Evolutionary conservation across 2,329 filamentous ascomycete genomes (phyloP), one percentile per base, ranked within the genome.

Genomic region (Zarea fungicola): DNA sequence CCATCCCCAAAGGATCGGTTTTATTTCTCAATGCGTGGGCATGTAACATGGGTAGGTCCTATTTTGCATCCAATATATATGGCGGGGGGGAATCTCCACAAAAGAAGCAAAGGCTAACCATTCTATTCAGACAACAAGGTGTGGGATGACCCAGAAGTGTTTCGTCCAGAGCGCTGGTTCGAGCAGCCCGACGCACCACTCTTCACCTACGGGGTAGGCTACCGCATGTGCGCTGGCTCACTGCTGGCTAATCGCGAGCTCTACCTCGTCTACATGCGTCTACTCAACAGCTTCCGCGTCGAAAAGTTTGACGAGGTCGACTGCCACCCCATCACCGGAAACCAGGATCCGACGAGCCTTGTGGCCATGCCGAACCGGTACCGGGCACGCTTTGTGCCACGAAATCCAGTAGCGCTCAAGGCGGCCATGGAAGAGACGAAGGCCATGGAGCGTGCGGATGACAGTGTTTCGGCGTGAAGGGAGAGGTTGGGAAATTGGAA

Each of bases 21-120:
- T 72, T 84, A 29, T 85, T 84, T 60, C 65, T 85, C 22, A 86
- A 85, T 50, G 78, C 80, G 0, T 85, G 81, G 81, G 81, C 81
- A 3, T 85, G 82, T 57, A 85, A 85, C 53, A 83, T 83, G 78
- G 80, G 79, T 80, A 65, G 58, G 71, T 62, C 6, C 14, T 16
- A n/a, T n/a, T n/a, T n/a, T n/a, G n/a, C n/a, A n/a, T n/a, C n/a
- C n/a, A n/a, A n/a, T n/a, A n/a, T n/a, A n/a, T n/a, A n/a, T n/a
- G n/a, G n/a, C n/a, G n/a, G n/a, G n/a, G n/a, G n/a, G n/a, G n/a
- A n/a, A n/a, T n/a, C n/a, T n/a, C n/a, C 2, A 34, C 22, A 18
- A 25, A 13, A 29, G 3, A 13, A n/a, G 10, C 11, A 9, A n/a
- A 18, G 19, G n/a, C 40, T 43, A 39, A 49, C n/a, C 5, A 22